Conservation (phyloP, 2,329 filamentous ascomycete species). For the Epichloe amarillans region DNA sequence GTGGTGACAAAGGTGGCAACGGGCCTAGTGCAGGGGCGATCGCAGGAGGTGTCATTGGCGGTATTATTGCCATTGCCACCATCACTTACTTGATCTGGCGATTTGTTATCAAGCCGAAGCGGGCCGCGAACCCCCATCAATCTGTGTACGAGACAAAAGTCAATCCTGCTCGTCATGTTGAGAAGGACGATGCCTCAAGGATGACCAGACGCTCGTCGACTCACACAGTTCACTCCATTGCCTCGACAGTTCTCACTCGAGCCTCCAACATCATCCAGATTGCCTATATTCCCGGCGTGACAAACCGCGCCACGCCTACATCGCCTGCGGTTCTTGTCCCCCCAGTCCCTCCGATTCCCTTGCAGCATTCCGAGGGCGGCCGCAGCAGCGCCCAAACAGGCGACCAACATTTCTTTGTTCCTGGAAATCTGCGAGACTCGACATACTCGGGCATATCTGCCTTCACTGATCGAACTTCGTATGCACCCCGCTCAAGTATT, state of each 20-base stretch:
- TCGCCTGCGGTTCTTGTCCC: slow-evolving; percentile 71
- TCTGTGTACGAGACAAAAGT: slow-evolving; percentile 45
- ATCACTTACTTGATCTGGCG: slow-evolving; percentile 74
- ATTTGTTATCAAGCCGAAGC: slow-evolving; percentile 71
- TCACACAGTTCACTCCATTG: slow-evolving; percentile 80
- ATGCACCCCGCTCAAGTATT: slow-evolving; percentile 56
- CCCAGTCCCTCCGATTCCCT: slow-evolving; percentile 87
- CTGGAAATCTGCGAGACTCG: slow-evolving; percentile 78
- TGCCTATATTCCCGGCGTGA: slow-evolving; percentile 95
- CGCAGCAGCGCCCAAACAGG: slow-evolving; percentile 39
- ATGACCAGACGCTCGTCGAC: slow-evolving; percentile 56
- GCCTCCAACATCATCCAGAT: slow-evolving; percentile 99
- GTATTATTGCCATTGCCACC: slow-evolving; percentile 60
- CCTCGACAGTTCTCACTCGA: slow-evolving; percentile 85
- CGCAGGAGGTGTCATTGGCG: slow-evolving; percentile 81
- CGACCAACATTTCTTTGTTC: slow-evolving; percentile 88
- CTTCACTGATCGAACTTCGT: slow-evolving; percentile 48
- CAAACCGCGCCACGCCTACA: slow-evolving; percentile 76
- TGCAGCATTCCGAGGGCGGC: slow-evolving; percentile 36
- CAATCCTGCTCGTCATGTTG: slow-evolving; percentile 26
- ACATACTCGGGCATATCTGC: slow-evolving; percentile 70
- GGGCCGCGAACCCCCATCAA: slow-evolving; percentile 40
- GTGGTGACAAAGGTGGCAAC: slow-evolving; percentile 15
- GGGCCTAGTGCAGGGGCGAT: slow-evolving; percentile 70
- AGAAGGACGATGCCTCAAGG: slow-evolving; percentile 32